Conservation (phyloP, 345 rosid genomes). For the Triadica sebifera region DNA sequence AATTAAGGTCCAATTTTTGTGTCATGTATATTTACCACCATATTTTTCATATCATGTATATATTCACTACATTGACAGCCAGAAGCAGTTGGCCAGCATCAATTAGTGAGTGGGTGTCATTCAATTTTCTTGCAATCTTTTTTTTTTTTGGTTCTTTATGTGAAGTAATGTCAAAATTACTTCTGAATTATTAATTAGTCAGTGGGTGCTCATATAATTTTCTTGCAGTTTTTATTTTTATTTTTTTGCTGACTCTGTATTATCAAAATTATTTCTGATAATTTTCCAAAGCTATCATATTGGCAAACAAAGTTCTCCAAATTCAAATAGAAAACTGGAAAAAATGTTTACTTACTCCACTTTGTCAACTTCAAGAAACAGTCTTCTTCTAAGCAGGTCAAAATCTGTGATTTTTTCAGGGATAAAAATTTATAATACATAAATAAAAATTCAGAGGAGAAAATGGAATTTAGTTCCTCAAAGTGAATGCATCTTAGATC, state of each 20-base stretch:
- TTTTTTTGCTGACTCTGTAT: too few relatives aligned
- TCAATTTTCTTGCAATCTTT: background rate
- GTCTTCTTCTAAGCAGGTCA: background rate
- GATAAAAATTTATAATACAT: background rate
- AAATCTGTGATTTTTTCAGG: background rate
- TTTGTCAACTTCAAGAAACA: too few relatives aligned
- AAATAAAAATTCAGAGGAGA: background rate
- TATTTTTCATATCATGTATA: background rate
- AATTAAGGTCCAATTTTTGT: background rate
- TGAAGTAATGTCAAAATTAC: background rate
- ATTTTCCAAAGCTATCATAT: background rate
- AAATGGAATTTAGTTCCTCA: background rate
- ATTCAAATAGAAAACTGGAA: background rate
- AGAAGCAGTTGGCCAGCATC: background rate
- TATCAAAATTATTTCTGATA: background rate
- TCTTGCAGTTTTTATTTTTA: too few relatives aligned
- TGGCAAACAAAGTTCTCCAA: background rate
- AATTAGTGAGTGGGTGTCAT: background rate
- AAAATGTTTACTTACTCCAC: background rate
- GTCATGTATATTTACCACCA: background rate
- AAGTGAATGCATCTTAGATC: background rate
- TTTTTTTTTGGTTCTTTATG: too few relatives aligned
- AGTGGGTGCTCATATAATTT: background rate
- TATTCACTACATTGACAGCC: background rate
- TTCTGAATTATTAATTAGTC: background rate